Conservation (phyloP, 148 eudicot genomes). For the Rhododendron simsii region DNA sequence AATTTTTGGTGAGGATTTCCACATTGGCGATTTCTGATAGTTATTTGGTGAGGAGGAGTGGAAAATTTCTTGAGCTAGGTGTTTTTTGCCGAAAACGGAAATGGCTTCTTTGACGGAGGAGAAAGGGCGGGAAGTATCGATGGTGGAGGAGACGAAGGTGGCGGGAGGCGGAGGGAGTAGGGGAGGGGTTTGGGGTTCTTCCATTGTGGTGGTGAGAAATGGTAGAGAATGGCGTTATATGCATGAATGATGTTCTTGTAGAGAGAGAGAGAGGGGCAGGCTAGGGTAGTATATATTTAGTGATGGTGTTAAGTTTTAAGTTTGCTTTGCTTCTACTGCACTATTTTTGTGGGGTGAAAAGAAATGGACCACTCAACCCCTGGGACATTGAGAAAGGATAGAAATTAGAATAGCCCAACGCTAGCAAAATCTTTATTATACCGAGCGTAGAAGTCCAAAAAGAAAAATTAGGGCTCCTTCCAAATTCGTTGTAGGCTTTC, state of each 20-base stretch:
- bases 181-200: neutral
- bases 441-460: too few species aligned
- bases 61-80: constrained; percentile 32
- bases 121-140: neutral
- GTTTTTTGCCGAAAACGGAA: constrained; percentile 27
- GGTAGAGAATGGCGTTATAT: neutral
- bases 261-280: too few species aligned
- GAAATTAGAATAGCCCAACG: neutral
- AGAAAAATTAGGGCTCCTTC: too few species aligned
- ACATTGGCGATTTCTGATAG: neutral
- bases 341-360: neutral
- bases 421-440: neutral
- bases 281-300: neutral
- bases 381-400: neutral
- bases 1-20: constrained; percentile 20
- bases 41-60: constrained; percentile 27
- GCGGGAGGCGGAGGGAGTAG: neutral
- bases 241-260: neutral
- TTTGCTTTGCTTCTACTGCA: constrained; percentile 2
- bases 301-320: neutral
- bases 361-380: neutral
- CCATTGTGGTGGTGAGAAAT: neutral
- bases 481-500: too few species aligned
- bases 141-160: neutral
- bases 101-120: neutral